These are phyloP conservation scores for Sporisorium reilianum DNA, from an alignment of 1,284 basidiomycete species.

Conservation along the genomic window DNA sequence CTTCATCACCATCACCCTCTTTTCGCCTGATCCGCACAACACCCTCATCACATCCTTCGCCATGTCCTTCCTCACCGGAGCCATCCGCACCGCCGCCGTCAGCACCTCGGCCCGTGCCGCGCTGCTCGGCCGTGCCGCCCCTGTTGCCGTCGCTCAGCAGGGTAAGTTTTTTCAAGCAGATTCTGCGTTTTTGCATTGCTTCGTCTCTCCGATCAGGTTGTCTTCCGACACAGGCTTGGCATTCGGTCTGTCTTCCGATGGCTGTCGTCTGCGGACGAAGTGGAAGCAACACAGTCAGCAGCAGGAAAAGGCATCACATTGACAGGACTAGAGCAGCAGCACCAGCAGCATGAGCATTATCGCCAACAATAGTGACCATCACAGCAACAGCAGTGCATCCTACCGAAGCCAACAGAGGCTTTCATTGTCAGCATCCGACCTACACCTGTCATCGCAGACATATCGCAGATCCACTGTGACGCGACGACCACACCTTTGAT, in stretches of 20 bases:
- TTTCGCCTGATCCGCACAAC: background rate
- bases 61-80: constrained; percentile 64
- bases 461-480: background rate
- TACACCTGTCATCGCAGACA: background rate
- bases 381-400: background rate
- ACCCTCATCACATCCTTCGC: constrained; percentile 3
- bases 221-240: background rate
- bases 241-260: background rate
- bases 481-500: background rate
- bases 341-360: background rate
- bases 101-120: constrained; percentile 56
- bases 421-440: background rate
- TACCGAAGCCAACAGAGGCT: background rate
- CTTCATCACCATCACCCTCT: constrained; percentile 17
- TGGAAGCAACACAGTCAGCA: background rate
- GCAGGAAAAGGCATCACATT: background rate
- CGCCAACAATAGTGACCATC: background rate
- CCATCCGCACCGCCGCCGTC: constrained; percentile 61
- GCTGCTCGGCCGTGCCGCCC: constrained; percentile 43
- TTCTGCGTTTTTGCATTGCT: background rate
- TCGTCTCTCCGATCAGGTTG: no score
- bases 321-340: no score
- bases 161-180: constrained; percentile 35
- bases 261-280: background rate
- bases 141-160: constrained; percentile 49